These are phyloP conservation scores for Psilocybe mexicana DNA, from an alignment of 1,284 basidiomycete species.

Conservation along the genomic window DNA sequence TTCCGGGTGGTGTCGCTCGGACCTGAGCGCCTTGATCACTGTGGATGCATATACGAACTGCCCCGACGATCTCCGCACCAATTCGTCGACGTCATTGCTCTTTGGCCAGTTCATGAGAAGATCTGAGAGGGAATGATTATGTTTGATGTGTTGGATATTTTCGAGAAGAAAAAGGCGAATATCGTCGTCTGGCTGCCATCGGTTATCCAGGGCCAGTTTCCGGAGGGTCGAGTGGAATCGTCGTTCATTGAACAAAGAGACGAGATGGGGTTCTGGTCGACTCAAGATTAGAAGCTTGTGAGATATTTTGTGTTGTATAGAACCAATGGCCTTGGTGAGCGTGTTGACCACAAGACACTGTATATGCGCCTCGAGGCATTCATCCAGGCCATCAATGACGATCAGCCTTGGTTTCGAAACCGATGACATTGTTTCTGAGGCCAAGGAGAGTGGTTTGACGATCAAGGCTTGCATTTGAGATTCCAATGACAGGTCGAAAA, in stretches of 20 bases:
- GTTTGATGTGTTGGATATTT: not conserved
- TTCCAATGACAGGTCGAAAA: slow-evolving; percentile 5
- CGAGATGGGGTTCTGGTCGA: not conserved
- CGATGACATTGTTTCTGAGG: not conserved
- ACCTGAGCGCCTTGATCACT: not conserved
- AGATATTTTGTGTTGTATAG: not conserved
- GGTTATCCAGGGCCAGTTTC: not conserved
- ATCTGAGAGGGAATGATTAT: not conserved
- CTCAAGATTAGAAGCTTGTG: slow-evolving; percentile 2
- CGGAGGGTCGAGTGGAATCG: not conserved
- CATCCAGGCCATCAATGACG: slow-evolving; percentile 20
- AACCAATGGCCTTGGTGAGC: not conserved
- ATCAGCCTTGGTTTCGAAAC: slow-evolving; percentile 7
- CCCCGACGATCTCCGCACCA: slow-evolving; percentile 1
- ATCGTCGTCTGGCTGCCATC: not conserved
- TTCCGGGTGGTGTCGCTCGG: not conserved
- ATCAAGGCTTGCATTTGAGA: slow-evolving; percentile 6
- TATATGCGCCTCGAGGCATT: slow-evolving; percentile 1
- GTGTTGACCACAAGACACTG: slow-evolving; percentile 11
- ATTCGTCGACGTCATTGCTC: not conserved
- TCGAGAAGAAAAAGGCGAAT: not conserved
- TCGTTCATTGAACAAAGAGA: not conserved
- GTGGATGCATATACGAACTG: slow-evolving; percentile 4
- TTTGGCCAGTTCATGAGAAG: not conserved
- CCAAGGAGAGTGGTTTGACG: slow-evolving; percentile 6